Evolutionary conservation across 352 stramenopile species (phyloP).

Genomic region (Salisapilia sapeloensis): DNA sequence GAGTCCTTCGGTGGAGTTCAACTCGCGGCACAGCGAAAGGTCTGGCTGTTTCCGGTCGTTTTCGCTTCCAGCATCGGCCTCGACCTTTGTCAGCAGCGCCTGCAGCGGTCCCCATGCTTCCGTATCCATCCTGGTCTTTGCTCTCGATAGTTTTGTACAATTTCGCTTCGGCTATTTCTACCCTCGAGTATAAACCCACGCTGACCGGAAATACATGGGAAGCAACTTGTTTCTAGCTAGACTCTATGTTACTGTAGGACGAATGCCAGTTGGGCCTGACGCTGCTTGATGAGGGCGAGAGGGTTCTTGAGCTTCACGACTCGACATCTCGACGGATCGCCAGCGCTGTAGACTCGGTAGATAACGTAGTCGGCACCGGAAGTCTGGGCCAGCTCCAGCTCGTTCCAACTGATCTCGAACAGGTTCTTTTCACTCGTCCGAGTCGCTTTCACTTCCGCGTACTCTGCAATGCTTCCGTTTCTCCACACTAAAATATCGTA

Average conservation of each 20-base stretch:
- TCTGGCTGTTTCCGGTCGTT: constrained; percentile 33
- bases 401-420: constrained; percentile 84
- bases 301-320: constrained; percentile 78
- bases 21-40: constrained; percentile 13
- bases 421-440: constrained; percentile 75
- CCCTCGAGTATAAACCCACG: too few species aligned
- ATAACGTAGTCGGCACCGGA: constrained; percentile 69
- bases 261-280: constrained; percentile 63
- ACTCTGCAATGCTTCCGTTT: constrained; percentile 39
- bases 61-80: constrained; percentile 9
- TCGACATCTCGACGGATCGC: constrained; percentile 41
- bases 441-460: constrained; percentile 76
- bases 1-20: constrained; percentile 30
- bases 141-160: too few species aligned
- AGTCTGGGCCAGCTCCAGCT: constrained; percentile 62
- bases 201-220: too few species aligned
- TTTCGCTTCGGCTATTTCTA: too few species aligned
- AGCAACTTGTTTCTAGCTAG: too few species aligned
- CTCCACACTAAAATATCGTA: constrained; percentile 60
- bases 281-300: constrained; percentile 58
- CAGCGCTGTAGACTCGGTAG: constrained; percentile 76
- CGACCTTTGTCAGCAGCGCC: constrained; percentile 17
- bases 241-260: constrained; percentile 74
- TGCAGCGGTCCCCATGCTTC: too few species aligned
- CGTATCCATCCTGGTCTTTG: too few species aligned